Evolutionary conservation across 495 filamentous ascomycete species (phyloP).

Genomic region (Darksidea phi): DNA sequence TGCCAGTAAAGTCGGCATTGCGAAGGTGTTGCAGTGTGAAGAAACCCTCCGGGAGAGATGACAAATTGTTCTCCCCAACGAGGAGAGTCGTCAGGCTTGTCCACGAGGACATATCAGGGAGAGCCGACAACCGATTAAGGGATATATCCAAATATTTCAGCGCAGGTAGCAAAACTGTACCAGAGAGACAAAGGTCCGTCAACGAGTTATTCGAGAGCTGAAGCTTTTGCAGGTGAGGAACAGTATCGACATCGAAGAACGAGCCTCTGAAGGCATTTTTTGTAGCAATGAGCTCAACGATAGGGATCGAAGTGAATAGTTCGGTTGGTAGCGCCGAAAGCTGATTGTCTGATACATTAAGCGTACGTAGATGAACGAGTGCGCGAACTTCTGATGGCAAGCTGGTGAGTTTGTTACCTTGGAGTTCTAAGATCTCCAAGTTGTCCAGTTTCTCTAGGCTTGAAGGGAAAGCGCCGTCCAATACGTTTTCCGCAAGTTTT

Average conservation of each 20-base stretch:
- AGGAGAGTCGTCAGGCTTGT: slow-evolving; percentile 66
- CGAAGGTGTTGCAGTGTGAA: slow-evolving; percentile 62
- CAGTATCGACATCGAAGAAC: slow-evolving; percentile 61
- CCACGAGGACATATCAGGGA: slow-evolving; percentile 75
- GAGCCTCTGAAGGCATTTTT: slow-evolving; percentile 75
- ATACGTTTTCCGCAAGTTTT: slow-evolving; percentile 73
- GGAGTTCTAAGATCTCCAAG: slow-evolving; percentile 78
- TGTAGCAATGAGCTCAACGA: slow-evolving; percentile 72
- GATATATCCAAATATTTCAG: slow-evolving; percentile 72
- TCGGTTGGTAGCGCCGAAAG: slow-evolving; percentile 69
- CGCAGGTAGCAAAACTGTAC: slow-evolving; percentile 61
- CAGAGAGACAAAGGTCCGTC: slow-evolving; percentile 51
- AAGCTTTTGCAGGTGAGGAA: slow-evolving; percentile 66
- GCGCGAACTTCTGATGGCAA: slow-evolving; percentile 67
- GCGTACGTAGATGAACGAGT: slow-evolving; percentile 63
- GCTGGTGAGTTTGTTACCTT: slow-evolving; percentile 72
- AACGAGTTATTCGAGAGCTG: slow-evolving; percentile 77
- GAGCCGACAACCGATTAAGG: slow-evolving; percentile 67
- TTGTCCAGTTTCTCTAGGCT: slow-evolving; percentile 59
- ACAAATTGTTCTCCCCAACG: slow-evolving; percentile 77
- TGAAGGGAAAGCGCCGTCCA: slow-evolving; percentile 63
- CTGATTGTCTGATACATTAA: slow-evolving; percentile 77
- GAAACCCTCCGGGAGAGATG: slow-evolving; percentile 72
- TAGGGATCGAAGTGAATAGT: slow-evolving; percentile 60
- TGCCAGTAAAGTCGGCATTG: slow-evolving; percentile 77